Conservation (phyloP, 768 basidiomycete species). For the Termitomyces sp. region DNA sequence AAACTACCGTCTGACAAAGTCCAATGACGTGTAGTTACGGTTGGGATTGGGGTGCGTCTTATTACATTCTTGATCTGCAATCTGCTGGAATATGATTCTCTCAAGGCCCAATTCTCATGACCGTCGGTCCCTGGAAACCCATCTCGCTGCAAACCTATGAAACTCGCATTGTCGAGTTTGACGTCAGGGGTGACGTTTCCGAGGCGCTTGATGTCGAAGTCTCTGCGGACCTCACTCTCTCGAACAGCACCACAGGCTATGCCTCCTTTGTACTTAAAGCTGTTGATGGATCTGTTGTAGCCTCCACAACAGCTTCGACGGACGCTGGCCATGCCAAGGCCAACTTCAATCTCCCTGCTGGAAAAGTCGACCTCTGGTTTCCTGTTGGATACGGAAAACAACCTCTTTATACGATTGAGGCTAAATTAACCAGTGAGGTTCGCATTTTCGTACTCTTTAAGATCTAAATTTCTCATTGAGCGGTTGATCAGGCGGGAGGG, state of each 20-base stretch:
- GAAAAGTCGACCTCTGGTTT: conserved; percentile 78
- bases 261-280: conserved; percentile 48
- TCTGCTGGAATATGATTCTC: background rate
- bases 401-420: conserved; percentile 65
- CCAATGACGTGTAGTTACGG: conserved; percentile 55
- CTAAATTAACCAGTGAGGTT: conserved; percentile 55
- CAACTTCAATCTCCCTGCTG: conserved; percentile 48
- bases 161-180: conserved; percentile 60
- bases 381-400: conserved; percentile 82
- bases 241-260: conserved; percentile 31
- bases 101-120: conserved; percentile 80
- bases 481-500: conserved; percentile 37
- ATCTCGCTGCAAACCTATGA: conserved; percentile 68
- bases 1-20: background rate
- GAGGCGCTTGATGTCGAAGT: conserved; percentile 53
- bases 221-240: conserved; percentile 40
- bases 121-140: conserved; percentile 85
- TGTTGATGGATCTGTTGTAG: conserved; percentile 44
- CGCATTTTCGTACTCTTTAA: conserved; percentile 7
- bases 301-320: conserved; percentile 33
- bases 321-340: conserved; percentile 33
- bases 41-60: conserved; percentile 78
- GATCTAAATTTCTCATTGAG: background rate
- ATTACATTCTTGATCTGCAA: background rate
- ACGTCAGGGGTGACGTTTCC: conserved; percentile 55